Evolutionary conservation across 2,329 filamentous ascomycete genomes (phyloP), one percentile per base, ranked within the genome.

Genomic region (Arthroderma sp.): DNA sequence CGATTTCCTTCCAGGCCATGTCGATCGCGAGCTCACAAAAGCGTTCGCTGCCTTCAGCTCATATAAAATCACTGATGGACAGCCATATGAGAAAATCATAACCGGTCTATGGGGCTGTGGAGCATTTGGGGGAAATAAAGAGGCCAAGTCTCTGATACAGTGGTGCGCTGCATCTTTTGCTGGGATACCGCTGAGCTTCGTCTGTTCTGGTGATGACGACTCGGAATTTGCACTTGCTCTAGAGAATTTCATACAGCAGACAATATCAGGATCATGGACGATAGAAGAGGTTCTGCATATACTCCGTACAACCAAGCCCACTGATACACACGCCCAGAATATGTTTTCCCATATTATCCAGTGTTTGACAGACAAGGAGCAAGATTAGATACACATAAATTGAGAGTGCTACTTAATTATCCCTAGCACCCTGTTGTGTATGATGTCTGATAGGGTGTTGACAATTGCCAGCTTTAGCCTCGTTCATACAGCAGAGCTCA

Each of bases 31-130:
- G 37, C 5, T 51, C 8, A 4, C 44, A 1, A 49, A 47, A 28
- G 49, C 44, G 10, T 47, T 47, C 29, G 42, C 29, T 27, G 38
- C 48, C 7, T 47, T 49, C 36, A 34, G 36, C 40, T 40, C 29
- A 9, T 22, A 27, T 31, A 11, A 31, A 32, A 1, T 2, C 31
- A 22, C 3, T 22, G 11, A 15, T 38, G 11, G 22, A 9, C 6
- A 29, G 30, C 11, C 32, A 32, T 50, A 50, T 29, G 39, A 32
- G 4, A 40, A 33, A 27, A 44, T 51, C 10, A 38, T 46, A 30
- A 51, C 45, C 22, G 40, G 51, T 5, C 41, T 48, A 34, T 50
- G 51, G 49, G 47, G 47, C 2, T 51, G 51, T 40, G 42, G 45
- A 9, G 38, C 43, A 9, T 48, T 51, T 15, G 42, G 50, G 32